Evolutionary conservation across 257 asterid species (phyloP), one percentile per base, ranked within the genome.

Genomic region (Dorcoceras hygrometricum): DNA sequence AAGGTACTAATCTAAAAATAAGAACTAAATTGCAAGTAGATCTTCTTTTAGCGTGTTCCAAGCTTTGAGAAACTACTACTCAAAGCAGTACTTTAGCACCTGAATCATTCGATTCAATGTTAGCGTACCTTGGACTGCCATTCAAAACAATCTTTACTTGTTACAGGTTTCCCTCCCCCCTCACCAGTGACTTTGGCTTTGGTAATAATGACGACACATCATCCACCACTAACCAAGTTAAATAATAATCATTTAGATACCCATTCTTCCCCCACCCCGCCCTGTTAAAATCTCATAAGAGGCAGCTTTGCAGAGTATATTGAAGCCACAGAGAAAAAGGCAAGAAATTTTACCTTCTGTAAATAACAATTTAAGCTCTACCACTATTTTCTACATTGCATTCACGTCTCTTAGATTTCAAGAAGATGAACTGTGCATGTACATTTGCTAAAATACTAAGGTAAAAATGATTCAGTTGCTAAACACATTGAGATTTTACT

Each of bases 161-260:
- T 92, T 74, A 81, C 80, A 81, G 76, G 54, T 23, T 84, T 86
- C 97, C 98, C 90, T 87, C 95, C 83, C 57, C 57, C 63, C 77
- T 75, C 55, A 75, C 84, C 76, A 63, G 23, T 62, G 59, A 43
- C 87, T 46, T 46, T 46, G 16, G 54, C 54, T 18, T 46, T 46
- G 71, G 77, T 78, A 61, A 85, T 84, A 71, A 87, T 87, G 76
- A 77, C 78, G 72, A 75, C 60, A 82, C 91, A 78, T 83, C 80
- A 71, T 66, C 79, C 76, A 31, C 77, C 32, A 62, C 81, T 83
- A 72, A 46, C 54, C 8, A 46, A 16, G 22, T 16, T 46, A 16
- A 14, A 79, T 82, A 87, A 48, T 73, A 70, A 26, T 68, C 67
- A 63, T 75, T 65, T 74, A 46, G 75, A 75, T 73, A 74, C 77